Conservation (phyloP, 805 yeast species). For the Hanseniaspora mollemarum region DNA sequence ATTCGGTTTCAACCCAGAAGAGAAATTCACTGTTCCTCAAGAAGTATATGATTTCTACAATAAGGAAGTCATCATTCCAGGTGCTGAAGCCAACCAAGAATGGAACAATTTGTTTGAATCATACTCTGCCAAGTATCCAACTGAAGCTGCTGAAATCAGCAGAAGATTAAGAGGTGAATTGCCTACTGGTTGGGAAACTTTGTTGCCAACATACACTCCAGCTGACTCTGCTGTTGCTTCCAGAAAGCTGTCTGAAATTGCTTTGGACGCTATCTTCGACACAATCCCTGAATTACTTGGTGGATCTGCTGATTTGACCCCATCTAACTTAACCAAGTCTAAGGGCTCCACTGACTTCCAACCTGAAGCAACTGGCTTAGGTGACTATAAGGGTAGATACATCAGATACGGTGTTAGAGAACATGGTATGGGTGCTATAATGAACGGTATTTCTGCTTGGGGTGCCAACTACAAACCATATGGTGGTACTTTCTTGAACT, state of each 20-base stretch:
- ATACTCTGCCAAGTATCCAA: slow-evolving; percentile 62
- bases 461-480: slow-evolving; percentile 74
- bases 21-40: slow-evolving; percentile 65
- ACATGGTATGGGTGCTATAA: slow-evolving; percentile 97
- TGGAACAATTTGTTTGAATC: slow-evolving; percentile 59
- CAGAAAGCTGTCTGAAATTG: slow-evolving; percentile 83
- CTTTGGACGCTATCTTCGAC: slow-evolving; percentile 49
- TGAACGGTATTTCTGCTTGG: slow-evolving; percentile 92
- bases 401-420: slow-evolving; percentile 97
- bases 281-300: slow-evolving; percentile 81
- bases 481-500: slow-evolving; percentile 97
- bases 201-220: slow-evolving; percentile 69
- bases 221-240: slow-evolving; percentile 78
- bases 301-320: slow-evolving; percentile 97
- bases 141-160: slow-evolving; percentile 61
- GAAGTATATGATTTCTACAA: slow-evolving; percentile 68
- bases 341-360: slow-evolving; percentile 81
- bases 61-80: slow-evolving; percentile 43
- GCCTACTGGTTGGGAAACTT: slow-evolving; percentile 70
- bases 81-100: slow-evolving; percentile 55
- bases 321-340: slow-evolving; percentile 90
- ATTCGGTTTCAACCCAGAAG: slow-evolving; percentile 80
- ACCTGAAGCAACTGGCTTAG: slow-evolving; percentile 66
- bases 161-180: slow-evolving; percentile 70
- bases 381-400: slow-evolving; percentile 85